phyloP scores from a whole-genome alignment of 192 early-diverging fungal species.

The Coemansia sp. region DNA sequence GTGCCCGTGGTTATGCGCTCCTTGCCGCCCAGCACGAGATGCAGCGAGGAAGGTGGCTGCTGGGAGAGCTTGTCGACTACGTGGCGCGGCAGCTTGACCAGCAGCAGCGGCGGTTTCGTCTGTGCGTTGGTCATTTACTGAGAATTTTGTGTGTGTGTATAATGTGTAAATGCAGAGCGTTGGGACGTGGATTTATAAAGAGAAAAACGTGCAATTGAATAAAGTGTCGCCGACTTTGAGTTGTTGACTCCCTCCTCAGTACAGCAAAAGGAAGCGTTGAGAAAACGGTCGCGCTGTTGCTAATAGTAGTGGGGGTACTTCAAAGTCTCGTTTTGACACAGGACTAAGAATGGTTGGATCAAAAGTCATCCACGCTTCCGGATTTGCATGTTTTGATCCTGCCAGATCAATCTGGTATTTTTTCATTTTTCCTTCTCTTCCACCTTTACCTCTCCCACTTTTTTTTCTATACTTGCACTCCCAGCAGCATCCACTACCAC shows the following conservation, averaged over 20 bases:
- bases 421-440: neutral
- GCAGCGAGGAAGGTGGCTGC: constrained; percentile 11
- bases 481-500: no score
- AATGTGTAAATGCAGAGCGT: neutral
- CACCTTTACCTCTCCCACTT: neutral
- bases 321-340: no score
- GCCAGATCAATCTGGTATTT: neutral
- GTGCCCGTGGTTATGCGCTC: constrained; percentile 36
- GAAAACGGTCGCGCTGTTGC: no score
- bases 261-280: no score
- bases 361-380: no score
- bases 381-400: no score
- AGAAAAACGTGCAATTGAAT: no score
- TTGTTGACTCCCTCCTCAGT: no score
- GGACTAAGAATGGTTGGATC: no score
- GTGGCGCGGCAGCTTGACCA: constrained; percentile 34
- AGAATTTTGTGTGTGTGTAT: neutral
- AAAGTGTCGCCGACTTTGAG: no score
- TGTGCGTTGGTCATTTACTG: constrained; percentile 14
- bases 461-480: neutral
- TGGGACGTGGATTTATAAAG: no score
- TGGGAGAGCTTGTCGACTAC: constrained; percentile 35
- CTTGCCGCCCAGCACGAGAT: constrained; percentile 40
- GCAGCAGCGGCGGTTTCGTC: constrained; percentile 25
- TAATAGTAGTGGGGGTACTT: no score